Base-by-base conservation (phyloP, 352 stramenopile genomes). In the Aphanomyces astaci region DNA sequence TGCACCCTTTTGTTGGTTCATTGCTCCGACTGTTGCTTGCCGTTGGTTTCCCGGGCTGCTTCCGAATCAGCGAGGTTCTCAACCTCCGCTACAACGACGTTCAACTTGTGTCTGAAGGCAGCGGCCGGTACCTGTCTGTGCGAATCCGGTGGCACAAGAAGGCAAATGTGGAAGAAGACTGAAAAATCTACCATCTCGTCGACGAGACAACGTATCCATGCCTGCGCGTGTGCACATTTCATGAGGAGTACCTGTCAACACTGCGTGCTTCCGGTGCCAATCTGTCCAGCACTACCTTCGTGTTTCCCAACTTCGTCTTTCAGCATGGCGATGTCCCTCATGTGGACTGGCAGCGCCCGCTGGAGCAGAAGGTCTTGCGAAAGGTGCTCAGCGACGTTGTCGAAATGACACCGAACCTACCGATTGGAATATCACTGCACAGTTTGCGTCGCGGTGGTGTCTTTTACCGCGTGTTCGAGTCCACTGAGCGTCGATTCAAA, bases 91-190 rank as follows among this genome's bases (percentile, higher is more conserved):
- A 15, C 7, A 56, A 56, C 28, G 49, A 56, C 28, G 24, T 56
- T 56, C 24, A 56, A 33, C 49, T 56, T 15, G 49, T 56, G 7
- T 15, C 24, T 5, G 49, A 56, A 7, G 15, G 28, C 28, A 32
- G 15, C 15, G 49, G 49, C 5, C 49, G 28, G 15, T 56, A 56
- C 28, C 28, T 56, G 7, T 56, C 24, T 15, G 49, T 56, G 49
- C 49, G 49, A 7, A 15, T 56, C 7, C 49, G 49, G 5, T 32
- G 49, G 49, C 49, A 56, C 49, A 56, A 56, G 49, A 56, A 56
- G 49, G 49, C 49, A 15, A 56, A 15, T 15, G 49, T 56, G 15
- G 24, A 56, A 32, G 49, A 56, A 15, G 49, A 56, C 28, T 56
- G 7, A 15, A 7, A 56, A 56, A 15, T 56, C 7, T 56, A 56